Evolutionary conservation across 2,329 filamentous ascomycete genomes (phyloP), one percentile per base, ranked within the genome.

Genomic region (Fusarium tuaranense): DNA sequence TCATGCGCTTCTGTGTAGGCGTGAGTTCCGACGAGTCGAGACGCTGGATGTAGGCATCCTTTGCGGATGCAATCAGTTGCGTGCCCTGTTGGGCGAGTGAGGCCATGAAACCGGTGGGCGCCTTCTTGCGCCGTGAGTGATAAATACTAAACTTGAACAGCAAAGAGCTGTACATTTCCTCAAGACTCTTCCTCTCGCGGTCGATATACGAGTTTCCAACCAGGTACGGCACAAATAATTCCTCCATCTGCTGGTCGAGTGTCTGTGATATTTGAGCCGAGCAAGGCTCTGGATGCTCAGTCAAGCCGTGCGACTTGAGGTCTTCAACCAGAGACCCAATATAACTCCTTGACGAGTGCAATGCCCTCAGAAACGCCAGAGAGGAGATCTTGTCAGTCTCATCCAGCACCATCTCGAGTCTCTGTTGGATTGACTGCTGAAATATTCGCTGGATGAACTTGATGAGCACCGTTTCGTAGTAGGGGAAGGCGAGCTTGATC

Each of bases 121-220:
- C 92, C 87, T 97, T 98, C 82, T 97, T 96, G 72, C 95, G 89
- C 69, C 92, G 88, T 1, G 93, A 95, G 82, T 99, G 97, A 80
- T 96, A 98, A n/a, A 97, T 93, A 18, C 95, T 97, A 80, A 97
- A 99, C 78, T 97, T 97, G 89, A 99, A 98, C 6, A 98, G 89
- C 64, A 99, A 85, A 0, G 97, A 98, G 65, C 95, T 96, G 84
- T 97, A 95, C 74, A 95, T 84, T 80, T 96, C 94, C 79, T 95
- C 94, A 59, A 97, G 83, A 68, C 89, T 93, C 82, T 87, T 91
- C 79, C 86, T 89, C 80, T 94, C 92, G 69, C 91, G 87, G 67
- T 93, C 92, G 68, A 94, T 93, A 76, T 93, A 93, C 16, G 91
- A 91, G 76, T 91, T 92, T 16, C 91, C 91, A 60, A 92, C 88